Conservation (phyloP, 495 filamentous ascomycete species). For the Trichocladium uniseriatum region DNA sequence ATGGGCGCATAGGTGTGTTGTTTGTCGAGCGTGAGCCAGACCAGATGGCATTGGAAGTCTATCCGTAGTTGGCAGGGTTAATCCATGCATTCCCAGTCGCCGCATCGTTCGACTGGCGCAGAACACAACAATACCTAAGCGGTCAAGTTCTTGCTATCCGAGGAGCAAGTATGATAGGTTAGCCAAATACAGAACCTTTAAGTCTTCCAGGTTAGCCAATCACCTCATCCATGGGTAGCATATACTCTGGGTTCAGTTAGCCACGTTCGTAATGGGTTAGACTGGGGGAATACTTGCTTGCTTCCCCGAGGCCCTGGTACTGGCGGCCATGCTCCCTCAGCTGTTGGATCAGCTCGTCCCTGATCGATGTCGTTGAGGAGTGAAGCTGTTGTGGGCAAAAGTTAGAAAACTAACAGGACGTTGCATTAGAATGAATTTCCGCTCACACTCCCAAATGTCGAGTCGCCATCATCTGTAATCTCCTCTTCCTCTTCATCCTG, state of each 20-base stretch:
- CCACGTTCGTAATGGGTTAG: neutral
- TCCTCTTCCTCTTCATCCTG: neutral
- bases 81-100: too few species aligned
- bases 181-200: too few species aligned
- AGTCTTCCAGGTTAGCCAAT: neutral
- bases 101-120: too few species aligned
- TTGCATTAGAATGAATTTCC: neutral
- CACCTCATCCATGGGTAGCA: conserved; percentile 14
- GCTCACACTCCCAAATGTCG: neutral
- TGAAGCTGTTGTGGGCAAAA: neutral
- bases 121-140: neutral
- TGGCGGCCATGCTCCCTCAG: conserved; percentile 8
- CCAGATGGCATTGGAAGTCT: conserved; percentile 13
- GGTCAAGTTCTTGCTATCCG: conserved; percentile 9
- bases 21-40: conserved; percentile 12
- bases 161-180: neutral
- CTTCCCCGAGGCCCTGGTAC: conserved; percentile 9
- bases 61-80: too few species aligned
- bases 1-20: conserved; percentile 3
- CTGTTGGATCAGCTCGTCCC: conserved; percentile 9
- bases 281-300: conserved; percentile 1
- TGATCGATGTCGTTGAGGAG: conserved; percentile 6
- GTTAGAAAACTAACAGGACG: neutral
- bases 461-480: conserved; percentile 1
- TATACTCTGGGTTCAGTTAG: conserved; percentile 7